Percentiles rank a stretch among this genome's conserved stretches.
Evolutionary conservation across 306 rosid species (phyloP).

Genomic region (Urtica urens): DNA sequence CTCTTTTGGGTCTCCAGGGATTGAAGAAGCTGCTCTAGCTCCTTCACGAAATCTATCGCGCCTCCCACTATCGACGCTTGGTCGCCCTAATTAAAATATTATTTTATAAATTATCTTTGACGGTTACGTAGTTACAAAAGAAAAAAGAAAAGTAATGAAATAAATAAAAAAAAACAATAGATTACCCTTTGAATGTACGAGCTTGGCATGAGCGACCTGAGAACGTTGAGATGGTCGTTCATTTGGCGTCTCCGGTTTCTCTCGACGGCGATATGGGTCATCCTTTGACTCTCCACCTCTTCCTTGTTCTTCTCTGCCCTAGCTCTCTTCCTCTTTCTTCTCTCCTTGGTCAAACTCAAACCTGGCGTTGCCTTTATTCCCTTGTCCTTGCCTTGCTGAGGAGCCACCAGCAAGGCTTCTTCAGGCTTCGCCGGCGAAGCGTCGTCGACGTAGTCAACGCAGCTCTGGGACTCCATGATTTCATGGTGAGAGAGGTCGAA

Average conservation of each 20-base stretch:
- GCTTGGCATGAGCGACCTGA: slow-evolving; percentile 78
- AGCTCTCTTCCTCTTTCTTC: slow-evolving; percentile 71
- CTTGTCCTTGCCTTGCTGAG: too few relatives aligned
- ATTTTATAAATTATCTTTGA: too few relatives aligned
- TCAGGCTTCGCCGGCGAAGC: slow-evolving; percentile 62
- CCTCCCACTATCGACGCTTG: slow-evolving; percentile 97
- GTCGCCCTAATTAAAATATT: slow-evolving; percentile 63
- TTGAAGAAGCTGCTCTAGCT: slow-evolving; percentile 69
- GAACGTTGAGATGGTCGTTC: slow-evolving; percentile 91
- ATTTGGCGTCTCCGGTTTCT: slow-evolving; percentile 85
- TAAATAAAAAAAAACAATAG: background rate
- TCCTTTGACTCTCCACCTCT: slow-evolving; percentile 85
- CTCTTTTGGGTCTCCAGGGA: slow-evolving; percentile 67
- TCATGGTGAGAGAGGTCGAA: background rate
- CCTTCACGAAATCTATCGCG: slow-evolving; percentile 93
- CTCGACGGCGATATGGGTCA: slow-evolving; percentile 96
- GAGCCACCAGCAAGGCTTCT: too few relatives aligned
- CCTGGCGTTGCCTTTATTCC: slow-evolving; percentile 26
- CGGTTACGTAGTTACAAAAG: background rate
- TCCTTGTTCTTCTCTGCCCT: slow-evolving; percentile 69
- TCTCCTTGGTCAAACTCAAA: slow-evolving; percentile 26
- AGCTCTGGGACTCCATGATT: slow-evolving; percentile 44
- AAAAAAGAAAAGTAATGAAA: background rate
- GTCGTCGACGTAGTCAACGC: slow-evolving; percentile 44
- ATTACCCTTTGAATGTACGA: slow-evolving; percentile 73